These are phyloP conservation scores for Lentinula sp. DNA, from an alignment of 768 basidiomycete genomes.

Conservation along the genomic window DNA sequence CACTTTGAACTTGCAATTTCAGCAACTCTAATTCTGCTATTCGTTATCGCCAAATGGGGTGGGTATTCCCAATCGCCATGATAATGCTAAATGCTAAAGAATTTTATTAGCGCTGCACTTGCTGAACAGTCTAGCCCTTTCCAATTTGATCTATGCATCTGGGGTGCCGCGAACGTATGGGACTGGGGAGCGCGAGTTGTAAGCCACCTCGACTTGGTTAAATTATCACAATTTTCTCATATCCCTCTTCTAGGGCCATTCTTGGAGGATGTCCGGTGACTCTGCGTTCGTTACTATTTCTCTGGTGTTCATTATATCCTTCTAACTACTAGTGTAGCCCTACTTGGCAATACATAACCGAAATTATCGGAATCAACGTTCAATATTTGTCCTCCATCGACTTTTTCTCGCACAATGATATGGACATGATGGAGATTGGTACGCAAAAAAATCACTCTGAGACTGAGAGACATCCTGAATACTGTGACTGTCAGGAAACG, in stretches of 20 bases:
- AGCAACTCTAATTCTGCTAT: conserved; percentile 50
- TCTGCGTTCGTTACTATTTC: conserved; percentile 21
- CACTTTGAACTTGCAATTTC: conserved; percentile 15
- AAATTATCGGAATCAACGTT: conserved; percentile 37
- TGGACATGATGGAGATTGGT: conserved; percentile 54
- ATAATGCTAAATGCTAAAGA: background rate
- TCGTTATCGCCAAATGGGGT: conserved; percentile 53
- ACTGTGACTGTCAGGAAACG: conserved; percentile 30
- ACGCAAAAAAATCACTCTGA: background rate
- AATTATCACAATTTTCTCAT: background rate
- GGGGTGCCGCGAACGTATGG: conserved; percentile 52
- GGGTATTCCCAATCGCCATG: conserved; percentile 8
- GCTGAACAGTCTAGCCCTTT: conserved; percentile 37
- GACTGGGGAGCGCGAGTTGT: conserved; percentile 52
- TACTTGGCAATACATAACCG: conserved; percentile 44
- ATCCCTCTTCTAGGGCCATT: conserved; percentile 32
- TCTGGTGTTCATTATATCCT: background rate
- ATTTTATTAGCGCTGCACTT: conserved; percentile 33
- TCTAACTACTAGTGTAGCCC: conserved; percentile 18
- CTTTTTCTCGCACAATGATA: conserved; percentile 49
- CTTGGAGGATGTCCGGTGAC: conserved; percentile 49
- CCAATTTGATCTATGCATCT: conserved; percentile 46
- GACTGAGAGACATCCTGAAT: background rate
- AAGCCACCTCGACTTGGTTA: conserved; percentile 4
- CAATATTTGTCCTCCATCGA: conserved; percentile 32